Conservation (phyloP, 768 basidiomycete species). For the Cystofilobasidium capitatum region DNA sequence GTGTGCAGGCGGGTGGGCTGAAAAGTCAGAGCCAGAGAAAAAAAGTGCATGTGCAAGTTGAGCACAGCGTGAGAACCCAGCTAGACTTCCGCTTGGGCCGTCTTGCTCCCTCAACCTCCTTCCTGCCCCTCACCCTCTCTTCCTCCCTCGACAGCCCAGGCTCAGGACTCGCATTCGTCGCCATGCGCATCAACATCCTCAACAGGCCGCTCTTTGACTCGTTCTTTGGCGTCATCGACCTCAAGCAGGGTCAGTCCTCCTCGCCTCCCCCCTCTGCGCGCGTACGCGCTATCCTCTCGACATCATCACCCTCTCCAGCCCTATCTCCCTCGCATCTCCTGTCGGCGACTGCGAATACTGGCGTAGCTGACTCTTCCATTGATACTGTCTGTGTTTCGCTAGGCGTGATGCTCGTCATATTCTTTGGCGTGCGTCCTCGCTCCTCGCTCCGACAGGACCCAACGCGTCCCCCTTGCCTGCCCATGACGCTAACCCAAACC, state of each 20-base stretch:
- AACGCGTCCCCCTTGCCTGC: constrained; percentile 8
- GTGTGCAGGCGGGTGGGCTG: not conserved
- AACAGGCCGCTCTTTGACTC: constrained; percentile 46
- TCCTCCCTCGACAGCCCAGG: no score
- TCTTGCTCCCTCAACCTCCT: no score
- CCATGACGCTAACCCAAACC: not conserved
- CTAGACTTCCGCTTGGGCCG: no score
- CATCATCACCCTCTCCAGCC: not conserved
- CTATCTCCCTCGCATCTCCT: no score
- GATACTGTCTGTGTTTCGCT: not conserved
- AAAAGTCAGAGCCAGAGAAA: no score
- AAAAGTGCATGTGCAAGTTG: no score
- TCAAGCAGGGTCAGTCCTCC: constrained; percentile 60
- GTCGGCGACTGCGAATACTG: not conserved
- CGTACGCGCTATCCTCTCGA: not conserved
- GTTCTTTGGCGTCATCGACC: constrained; percentile 76
- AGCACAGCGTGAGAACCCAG: no score
- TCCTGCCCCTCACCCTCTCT: no score
- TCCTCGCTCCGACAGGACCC: not conserved
- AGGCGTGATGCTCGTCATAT: constrained; percentile 70
- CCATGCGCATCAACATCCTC: constrained; percentile 26
- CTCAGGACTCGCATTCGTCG: no score
- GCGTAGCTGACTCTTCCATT: not conserved
- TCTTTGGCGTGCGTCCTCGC: constrained; percentile 65
- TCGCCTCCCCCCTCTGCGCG: not conserved